A percentile compares a stretch with the other conserved stretches of the same genome.
These are phyloP conservation scores for Bolboschoenus planiculmis DNA, from an alignment of 176 grass and related monocot genomes.

Conservation along the genomic window DNA sequence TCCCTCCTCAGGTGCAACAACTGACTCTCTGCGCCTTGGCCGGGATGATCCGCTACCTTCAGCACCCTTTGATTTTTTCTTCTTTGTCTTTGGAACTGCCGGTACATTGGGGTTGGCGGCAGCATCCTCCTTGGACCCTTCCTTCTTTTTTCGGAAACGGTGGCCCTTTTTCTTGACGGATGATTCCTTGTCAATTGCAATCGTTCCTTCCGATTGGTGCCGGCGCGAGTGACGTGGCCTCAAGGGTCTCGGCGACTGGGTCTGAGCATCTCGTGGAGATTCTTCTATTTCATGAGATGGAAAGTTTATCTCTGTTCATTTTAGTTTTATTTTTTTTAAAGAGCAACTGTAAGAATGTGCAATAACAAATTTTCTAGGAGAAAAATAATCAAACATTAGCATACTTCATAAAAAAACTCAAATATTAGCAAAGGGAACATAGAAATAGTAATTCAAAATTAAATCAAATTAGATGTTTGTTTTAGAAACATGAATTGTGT, in stretches of 20 bases:
- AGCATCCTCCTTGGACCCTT: constrained; percentile 43
- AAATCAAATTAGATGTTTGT: neutral
- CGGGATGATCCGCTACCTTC: constrained; percentile 17
- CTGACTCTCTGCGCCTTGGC: constrained; percentile 18
- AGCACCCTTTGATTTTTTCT: constrained; percentile 54
- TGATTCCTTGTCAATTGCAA: constrained; percentile 25
- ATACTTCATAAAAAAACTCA: neutral
- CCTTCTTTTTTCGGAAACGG: constrained; percentile 43
- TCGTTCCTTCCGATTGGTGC: constrained; percentile 58
- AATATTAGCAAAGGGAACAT: neutral
- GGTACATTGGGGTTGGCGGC: constrained; percentile 39
- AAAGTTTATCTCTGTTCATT: constrained; percentile 49
- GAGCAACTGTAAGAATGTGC: neutral
- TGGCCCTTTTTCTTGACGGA: constrained; percentile 20
- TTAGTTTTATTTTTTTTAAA: neutral
- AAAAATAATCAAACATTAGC: neutral
- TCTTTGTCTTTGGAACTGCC: constrained; percentile 84
- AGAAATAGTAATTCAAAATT: neutral
- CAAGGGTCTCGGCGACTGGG: constrained; percentile 25
- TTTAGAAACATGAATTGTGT: neutral
- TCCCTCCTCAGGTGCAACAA: constrained; percentile 24
- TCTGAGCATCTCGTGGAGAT: constrained; percentile 29
- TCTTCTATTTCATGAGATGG: constrained; percentile 39
- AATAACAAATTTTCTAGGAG: neutral
- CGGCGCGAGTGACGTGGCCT: constrained; percentile 45